phyloP scores from a whole-genome alignment of 371 early-diverging fungal species.

The Apophysomyces sp. region DNA sequence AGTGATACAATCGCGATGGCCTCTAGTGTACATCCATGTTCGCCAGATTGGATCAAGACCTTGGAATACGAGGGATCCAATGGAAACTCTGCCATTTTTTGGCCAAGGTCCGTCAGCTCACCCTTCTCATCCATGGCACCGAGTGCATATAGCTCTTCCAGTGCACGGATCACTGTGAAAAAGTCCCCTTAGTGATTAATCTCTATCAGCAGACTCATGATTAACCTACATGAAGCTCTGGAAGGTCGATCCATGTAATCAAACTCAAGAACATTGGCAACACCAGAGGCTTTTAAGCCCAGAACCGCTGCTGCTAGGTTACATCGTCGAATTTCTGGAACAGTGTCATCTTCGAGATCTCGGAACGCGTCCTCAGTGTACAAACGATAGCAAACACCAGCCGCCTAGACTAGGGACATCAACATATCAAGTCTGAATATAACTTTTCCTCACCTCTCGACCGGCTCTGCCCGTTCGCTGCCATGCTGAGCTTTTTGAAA shows the following conservation, averaged over 20 bases:
- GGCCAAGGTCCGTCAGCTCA: slow-evolving; percentile 80
- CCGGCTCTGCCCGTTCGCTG: slow-evolving; percentile 99
- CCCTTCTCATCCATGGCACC: slow-evolving; percentile 88
- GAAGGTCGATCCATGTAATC: slow-evolving; percentile 96
- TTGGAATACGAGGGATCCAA: slow-evolving; percentile 90
- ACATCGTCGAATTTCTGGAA: slow-evolving; percentile 94
- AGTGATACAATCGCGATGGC: slow-evolving; percentile 86
- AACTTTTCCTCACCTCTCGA: slow-evolving; percentile 61
- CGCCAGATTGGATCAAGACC: slow-evolving; percentile 80
- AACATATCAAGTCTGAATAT: not conserved
- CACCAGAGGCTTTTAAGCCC: slow-evolving; percentile 86
- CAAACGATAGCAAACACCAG: slow-evolving; percentile 81
- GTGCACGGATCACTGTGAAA: slow-evolving; percentile 68
- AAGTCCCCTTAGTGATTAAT: too few species aligned
- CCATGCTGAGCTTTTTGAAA: slow-evolving; percentile 93
- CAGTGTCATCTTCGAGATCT: slow-evolving; percentile 77
- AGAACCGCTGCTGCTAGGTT: slow-evolving; percentile 89
- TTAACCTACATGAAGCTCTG: slow-evolving; percentile 55
- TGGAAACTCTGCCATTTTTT: slow-evolving; percentile 91
- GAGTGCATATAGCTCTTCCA: slow-evolving; percentile 88
- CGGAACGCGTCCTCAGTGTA: slow-evolving; percentile 89
- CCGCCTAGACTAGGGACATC: slow-evolving; percentile 12
- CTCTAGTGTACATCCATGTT: slow-evolving; percentile 77
- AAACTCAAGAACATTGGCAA: slow-evolving; percentile 86
- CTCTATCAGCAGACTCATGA: not conserved